Conservation (phyloP, 805 yeast species). For the Saccharomycopsis selenospora region DNA sequence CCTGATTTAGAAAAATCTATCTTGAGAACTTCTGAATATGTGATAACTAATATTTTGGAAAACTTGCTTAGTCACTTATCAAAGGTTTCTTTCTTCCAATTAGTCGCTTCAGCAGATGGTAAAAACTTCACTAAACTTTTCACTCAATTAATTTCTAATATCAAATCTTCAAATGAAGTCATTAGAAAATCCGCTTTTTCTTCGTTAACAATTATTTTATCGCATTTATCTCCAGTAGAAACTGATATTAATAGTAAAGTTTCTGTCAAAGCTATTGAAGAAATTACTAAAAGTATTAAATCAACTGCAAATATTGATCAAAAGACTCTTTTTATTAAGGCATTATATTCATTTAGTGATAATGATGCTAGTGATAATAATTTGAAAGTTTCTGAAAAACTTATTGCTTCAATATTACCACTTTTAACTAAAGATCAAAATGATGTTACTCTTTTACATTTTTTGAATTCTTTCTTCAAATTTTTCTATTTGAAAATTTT, state of each 20-base stretch:
- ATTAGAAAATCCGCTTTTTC: slow-evolving; percentile 47
- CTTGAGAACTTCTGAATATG: slow-evolving; percentile 69
- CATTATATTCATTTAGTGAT: slow-evolving; percentile 33
- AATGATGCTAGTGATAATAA: slow-evolving; percentile 19
- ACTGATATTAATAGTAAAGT: slow-evolving; percentile 25
- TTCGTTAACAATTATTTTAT: slow-evolving; percentile 27
- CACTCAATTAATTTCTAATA: slow-evolving; percentile 42
- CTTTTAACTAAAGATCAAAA: slow-evolving; percentile 69
- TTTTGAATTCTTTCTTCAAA: slow-evolving; percentile 42
- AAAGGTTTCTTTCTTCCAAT: slow-evolving; percentile 36
- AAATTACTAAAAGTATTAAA: slow-evolving; percentile 51
- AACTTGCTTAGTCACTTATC: slow-evolving; percentile 35
- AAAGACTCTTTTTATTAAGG: slow-evolving; percentile 44
- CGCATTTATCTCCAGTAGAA: slow-evolving; percentile 18
- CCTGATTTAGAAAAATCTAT: slow-evolving; percentile 69
- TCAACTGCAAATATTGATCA: slow-evolving; percentile 56
- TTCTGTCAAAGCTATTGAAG: slow-evolving; percentile 39
- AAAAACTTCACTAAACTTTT: slow-evolving; percentile 40
- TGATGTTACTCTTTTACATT: slow-evolving; percentile 49
- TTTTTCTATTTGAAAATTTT: slow-evolving; percentile 33
- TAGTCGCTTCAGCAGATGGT: slow-evolving; percentile 27
- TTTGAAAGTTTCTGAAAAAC: slow-evolving; percentile 28
- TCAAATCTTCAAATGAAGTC: slow-evolving; percentile 65
- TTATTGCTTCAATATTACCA: slow-evolving; percentile 40
- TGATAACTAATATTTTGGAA: slow-evolving; percentile 50